Conservation (phyloP, 1,139 yeast genomes). For the Hanseniaspora uvarum region DNA sequence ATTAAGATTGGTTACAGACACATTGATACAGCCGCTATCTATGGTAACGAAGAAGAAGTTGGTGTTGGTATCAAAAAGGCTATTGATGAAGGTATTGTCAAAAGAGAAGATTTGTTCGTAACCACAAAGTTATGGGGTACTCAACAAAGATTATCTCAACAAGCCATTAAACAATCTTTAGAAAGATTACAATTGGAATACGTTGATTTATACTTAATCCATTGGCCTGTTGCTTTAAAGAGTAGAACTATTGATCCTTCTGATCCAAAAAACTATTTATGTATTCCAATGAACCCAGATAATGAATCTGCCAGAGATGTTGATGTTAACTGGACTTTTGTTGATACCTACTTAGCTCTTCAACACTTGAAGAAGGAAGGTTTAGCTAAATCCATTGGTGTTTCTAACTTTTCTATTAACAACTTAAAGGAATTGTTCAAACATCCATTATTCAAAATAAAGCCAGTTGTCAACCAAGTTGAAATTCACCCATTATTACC, state of each 20-base stretch:
- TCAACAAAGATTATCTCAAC: constrained; percentile 50
- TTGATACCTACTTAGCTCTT: constrained; percentile 61
- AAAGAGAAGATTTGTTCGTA: constrained; percentile 60
- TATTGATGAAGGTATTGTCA: constrained; percentile 54
- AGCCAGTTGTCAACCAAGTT: constrained; percentile 65
- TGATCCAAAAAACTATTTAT: constrained; percentile 25
- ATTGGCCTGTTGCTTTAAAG: constrained; percentile 69
- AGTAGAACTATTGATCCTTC: constrained; percentile 36
- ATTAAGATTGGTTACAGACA: constrained; percentile 63
- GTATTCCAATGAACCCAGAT: constrained; percentile 36
- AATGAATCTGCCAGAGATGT: constrained; percentile 37
- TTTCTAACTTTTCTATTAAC: constrained; percentile 58
- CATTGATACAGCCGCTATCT: constrained; percentile 67
- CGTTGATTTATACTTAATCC: constrained; percentile 72
- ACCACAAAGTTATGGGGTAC: constrained; percentile 75
- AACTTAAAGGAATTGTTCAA: constrained; percentile 45
- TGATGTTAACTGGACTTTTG: constrained; percentile 44
- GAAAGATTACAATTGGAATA: constrained; percentile 63
- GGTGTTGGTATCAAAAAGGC: constrained; percentile 61
- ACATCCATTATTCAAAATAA: constrained; percentile 41
- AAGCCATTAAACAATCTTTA: constrained; percentile 53
- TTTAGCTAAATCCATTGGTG: constrained; percentile 63
- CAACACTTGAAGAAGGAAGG: constrained; percentile 52
- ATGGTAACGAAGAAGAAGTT: constrained; percentile 56
- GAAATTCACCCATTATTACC: constrained; percentile 70